Conservation (phyloP, 1,284 basidiomycete species). For the Leccinum ambiguum region DNA sequence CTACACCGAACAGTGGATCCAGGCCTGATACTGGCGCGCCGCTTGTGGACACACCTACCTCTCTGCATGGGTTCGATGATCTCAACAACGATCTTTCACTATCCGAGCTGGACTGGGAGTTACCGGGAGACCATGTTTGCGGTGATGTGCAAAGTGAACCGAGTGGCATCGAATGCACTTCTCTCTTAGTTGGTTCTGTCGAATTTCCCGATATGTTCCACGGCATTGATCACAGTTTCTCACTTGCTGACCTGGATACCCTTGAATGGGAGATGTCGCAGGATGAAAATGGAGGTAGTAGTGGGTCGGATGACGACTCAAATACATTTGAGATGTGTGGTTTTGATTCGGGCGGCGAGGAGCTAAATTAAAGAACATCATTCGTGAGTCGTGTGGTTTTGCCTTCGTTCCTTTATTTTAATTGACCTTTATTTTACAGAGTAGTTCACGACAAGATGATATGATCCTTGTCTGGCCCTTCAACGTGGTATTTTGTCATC, state of each 20-base stretch:
- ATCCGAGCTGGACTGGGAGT: background rate
- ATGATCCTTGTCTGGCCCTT: too few relatives aligned
- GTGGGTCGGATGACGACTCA: background rate
- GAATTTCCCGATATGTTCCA: background rate
- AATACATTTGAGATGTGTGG: background rate
- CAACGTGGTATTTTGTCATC: too few relatives aligned
- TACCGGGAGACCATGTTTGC: background rate
- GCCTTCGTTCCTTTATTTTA: too few relatives aligned
- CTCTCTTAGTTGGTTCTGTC: background rate
- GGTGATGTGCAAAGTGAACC: background rate
- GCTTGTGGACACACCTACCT: background rate
- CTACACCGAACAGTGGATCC: background rate
- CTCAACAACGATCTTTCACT: background rate
- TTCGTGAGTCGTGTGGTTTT: too few relatives aligned
- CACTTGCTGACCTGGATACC: background rate
- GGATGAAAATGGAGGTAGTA: background rate
- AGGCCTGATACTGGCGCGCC: background rate
- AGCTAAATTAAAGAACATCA: background rate
- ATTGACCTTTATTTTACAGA: too few relatives aligned
- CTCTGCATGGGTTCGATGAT: background rate
- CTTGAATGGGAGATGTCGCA: background rate
- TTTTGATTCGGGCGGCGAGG: conserved; percentile 1
- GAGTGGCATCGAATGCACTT: background rate
- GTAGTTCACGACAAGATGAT: too few relatives aligned
- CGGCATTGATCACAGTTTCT: background rate